Percentiles rank a stretch among this genome's conserved stretches.
phyloP scores from a whole-genome alignment of 2,329 filamentous ascomycete species.

The Pyrenochaeta sp. region DNA sequence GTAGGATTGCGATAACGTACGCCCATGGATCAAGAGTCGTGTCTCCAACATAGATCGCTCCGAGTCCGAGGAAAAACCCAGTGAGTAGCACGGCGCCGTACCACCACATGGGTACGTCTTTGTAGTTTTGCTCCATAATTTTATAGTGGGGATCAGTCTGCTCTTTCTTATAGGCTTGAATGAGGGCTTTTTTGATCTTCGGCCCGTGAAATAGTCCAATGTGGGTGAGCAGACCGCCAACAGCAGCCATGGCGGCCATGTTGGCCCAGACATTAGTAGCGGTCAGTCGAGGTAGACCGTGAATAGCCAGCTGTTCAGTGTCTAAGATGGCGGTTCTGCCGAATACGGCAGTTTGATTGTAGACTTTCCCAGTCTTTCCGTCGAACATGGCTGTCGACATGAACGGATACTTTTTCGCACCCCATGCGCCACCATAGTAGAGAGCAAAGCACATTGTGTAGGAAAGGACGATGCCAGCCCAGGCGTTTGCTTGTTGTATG shows the following conservation, averaged over 20 bases:
- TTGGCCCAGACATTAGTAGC: conserved; percentile 24
- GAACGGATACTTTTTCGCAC: conserved; percentile 17
- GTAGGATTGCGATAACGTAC: conserved; percentile 16
- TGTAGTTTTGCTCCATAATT: conserved; percentile 21
- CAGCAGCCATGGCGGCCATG: conserved; percentile 27
- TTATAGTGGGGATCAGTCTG: conserved; percentile 17
- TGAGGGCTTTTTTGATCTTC: conserved; percentile 14
- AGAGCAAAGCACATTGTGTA: conserved; percentile 24
- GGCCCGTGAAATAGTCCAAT: conserved; percentile 20
- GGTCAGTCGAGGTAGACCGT: conserved; percentile 18
- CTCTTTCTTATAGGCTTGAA: conserved; percentile 18
- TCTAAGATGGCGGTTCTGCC: conserved; percentile 4
- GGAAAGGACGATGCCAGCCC: background rate
- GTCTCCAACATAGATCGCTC: conserved; percentile 22
- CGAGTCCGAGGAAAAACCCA: conserved; percentile 22
- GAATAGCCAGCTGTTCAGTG: conserved; percentile 17
- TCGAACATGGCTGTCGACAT: conserved; percentile 15
- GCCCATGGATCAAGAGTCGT: conserved; percentile 20
- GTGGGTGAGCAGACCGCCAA: conserved; percentile 19
- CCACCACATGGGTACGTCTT: conserved; percentile 24
- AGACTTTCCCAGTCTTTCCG: no score
- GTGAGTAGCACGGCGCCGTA: conserved; percentile 16
- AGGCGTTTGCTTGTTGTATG: no score
- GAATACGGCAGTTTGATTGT: conserved; percentile 6
- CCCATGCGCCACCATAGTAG: conserved; percentile 24